Evolutionary conservation across 2,329 filamentous ascomycete genomes (phyloP).

Genomic region (Colletotrichum orchidophilum): DNA sequence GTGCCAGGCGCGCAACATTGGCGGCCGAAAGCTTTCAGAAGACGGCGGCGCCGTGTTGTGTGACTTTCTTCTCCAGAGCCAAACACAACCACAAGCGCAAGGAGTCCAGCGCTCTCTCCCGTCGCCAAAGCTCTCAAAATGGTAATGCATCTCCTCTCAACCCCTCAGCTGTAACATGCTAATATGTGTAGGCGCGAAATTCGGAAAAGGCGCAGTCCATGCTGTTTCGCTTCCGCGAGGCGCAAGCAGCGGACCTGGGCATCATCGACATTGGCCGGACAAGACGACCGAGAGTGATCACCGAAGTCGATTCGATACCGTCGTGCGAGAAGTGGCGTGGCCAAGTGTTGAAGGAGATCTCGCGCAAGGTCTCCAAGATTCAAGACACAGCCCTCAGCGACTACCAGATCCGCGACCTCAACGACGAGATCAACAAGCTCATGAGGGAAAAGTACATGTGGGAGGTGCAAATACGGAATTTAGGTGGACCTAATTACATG

Average conservation of each 20-base stretch:
- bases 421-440: conserved; percentile 99
- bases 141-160: background rate
- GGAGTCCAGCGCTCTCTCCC: conserved; percentile 5
- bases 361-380: conserved; percentile 94
- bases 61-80: conserved; percentile 11
- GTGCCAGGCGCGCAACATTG: conserved; percentile 20
- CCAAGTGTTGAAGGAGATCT: conserved; percentile 96
- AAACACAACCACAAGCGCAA: background rate
- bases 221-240: conserved; percentile 99
- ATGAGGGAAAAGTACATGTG: conserved; percentile 99
- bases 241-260: conserved; percentile 93
- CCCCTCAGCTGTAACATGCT: background rate
- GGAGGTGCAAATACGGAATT: conserved; percentile 94
- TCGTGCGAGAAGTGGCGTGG: conserved; percentile 97
- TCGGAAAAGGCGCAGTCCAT: conserved; percentile 99
- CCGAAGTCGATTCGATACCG: conserved; percentile 83
- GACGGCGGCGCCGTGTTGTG: background rate
- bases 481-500: conserved; percentile 99
- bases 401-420: conserved; percentile 96
- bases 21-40: conserved; percentile 22
- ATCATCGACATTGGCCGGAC: conserved; percentile 94
- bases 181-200: conserved; percentile 80
- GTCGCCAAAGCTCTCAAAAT: conserved; percentile 14
- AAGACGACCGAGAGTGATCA: conserved; percentile 90
- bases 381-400: conserved; percentile 92